Evolutionary conservation across 2,329 filamentous ascomycete species (phyloP), one percentile per base, ranked within the genome.

Genomic region (Mariannaea sp.): DNA sequence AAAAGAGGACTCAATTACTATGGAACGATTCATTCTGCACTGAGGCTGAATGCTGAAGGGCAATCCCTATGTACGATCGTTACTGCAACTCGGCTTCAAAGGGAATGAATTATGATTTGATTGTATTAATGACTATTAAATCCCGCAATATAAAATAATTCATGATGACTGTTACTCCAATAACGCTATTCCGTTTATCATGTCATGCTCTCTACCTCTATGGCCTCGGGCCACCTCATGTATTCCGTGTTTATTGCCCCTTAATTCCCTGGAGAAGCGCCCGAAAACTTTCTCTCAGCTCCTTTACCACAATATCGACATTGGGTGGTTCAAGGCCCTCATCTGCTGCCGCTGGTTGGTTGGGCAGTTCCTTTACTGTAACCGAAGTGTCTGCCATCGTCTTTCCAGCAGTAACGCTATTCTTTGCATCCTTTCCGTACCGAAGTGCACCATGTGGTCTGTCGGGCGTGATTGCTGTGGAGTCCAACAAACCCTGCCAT

Each of bases 401-500:
- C 65, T 79, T 81, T 5, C 78, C 78, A 64, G 71, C 70, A 5
- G 73, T 71, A 33, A 71, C 68, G 19, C 66, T 57, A 33, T 72
- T 69, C 65, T 75, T 80, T 22, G 83, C 79, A 14, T 84, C 80
- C 27, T 72, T 77, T 12, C 83, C 83, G 7, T 58, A 67, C 0
- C 87, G 77, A 0, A 86, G 69, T 1, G 75, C 73, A 0, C 86
- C 86, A 1, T 71, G 66, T 0, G 76, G 69, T 1, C 72, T 76
- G 0, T 74, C 78, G 0, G 89, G 87, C 1, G 87, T 88, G 56
- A 92, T 85, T 39, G 79, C 69, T 0, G 89, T 89, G n/a, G 79
- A 75, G 66, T 92, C 86, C 3, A 92, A 75, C 6, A 92, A 75
- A 1, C 81, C 75, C 67, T 91, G 86, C 89, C 89, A 92, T 43